Evolutionary conservation across 306 rosid species (phyloP).

Genomic region (Echinosophora koreensis): DNA sequence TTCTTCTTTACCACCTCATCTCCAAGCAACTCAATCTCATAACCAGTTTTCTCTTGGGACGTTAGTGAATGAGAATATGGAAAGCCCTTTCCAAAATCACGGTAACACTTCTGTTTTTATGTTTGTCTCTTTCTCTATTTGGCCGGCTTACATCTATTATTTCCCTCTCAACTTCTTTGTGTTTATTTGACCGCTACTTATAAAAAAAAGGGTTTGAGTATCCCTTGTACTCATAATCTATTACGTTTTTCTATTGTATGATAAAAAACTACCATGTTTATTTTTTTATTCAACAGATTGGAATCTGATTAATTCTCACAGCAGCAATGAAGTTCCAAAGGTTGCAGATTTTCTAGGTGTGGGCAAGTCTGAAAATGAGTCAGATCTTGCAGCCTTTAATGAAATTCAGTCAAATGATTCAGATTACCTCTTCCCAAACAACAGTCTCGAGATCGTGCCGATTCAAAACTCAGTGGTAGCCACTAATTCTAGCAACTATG

Average conservation of each 20-base stretch:
- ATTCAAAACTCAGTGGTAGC: conserved; percentile 61
- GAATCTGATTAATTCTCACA: conserved; percentile 71
- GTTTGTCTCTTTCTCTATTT: not conserved
- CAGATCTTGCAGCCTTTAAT: conserved; percentile 73
- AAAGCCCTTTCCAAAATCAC: conserved; percentile 80
- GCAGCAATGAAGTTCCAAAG: conserved; percentile 76
- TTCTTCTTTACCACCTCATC: conserved; percentile 76
- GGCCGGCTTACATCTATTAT: not conserved
- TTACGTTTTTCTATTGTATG: too few relatives aligned
- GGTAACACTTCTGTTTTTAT: conserved; percentile 47
- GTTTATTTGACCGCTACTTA: too few relatives aligned
- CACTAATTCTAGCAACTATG: conserved; percentile 56
- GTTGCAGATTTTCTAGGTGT: conserved; percentile 98
- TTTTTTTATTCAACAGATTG: conserved; percentile 63
- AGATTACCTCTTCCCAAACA: conserved; percentile 67
- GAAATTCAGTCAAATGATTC: conserved; percentile 70
- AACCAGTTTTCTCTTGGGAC: conserved; percentile 78
- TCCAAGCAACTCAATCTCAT: conserved; percentile 75
- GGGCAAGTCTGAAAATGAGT: conserved; percentile 76
- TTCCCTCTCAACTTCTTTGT: not conserved
- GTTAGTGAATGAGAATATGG: conserved; percentile 74
- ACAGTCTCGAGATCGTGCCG: conserved; percentile 51
- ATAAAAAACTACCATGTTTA: too few relatives aligned
- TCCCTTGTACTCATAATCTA: too few relatives aligned
- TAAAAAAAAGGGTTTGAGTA: too few relatives aligned